phyloP scores from a whole-genome alignment of 176 grass and related monocot genomes.

The Juncus inflexus region DNA sequence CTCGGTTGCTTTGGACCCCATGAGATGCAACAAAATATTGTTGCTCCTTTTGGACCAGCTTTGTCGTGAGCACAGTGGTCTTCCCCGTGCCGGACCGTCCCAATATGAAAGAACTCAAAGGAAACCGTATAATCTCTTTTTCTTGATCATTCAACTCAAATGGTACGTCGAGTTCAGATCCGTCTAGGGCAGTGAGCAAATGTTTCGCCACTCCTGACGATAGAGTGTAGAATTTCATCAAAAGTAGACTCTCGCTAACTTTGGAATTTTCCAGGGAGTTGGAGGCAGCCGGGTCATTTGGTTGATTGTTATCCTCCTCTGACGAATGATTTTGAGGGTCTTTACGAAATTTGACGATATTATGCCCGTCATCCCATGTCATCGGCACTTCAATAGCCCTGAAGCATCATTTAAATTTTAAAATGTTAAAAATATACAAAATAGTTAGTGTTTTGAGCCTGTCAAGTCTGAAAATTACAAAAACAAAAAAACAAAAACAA shows the following conservation, averaged over 20 bases:
- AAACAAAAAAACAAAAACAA: neutral
- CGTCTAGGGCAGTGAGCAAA: conserved; percentile 61
- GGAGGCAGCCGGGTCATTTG: neutral
- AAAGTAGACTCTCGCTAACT: conserved; percentile 71
- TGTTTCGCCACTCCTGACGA: conserved; percentile 62
- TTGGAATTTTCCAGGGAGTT: conserved; percentile 53
- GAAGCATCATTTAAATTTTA: too few species aligned
- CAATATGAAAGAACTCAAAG: conserved; percentile 61
- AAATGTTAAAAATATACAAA: neutral
- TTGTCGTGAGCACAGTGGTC: conserved; percentile 74
- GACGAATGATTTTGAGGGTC: conserved; percentile 9
- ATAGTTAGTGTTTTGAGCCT: neutral
- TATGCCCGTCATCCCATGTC: conserved; percentile 37
- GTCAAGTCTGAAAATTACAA: neutral
- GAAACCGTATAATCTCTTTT: conserved; percentile 54
- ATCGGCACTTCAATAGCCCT: conserved; percentile 65
- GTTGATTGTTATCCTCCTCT: conserved; percentile 20
- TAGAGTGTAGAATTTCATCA: conserved; percentile 81
- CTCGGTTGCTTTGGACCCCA: conserved; percentile 14
- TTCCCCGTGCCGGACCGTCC: conserved; percentile 82
- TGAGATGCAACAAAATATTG: conserved; percentile 48
- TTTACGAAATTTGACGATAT: conserved; percentile 48
- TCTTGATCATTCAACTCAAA: conserved; percentile 87
- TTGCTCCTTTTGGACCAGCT: conserved; percentile 62
- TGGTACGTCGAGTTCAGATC: conserved; percentile 58